These are phyloP conservation scores for Onygenales sp. DNA, from an alignment of 2,329 filamentous ascomycete genomes.

Conservation along the genomic window DNA sequence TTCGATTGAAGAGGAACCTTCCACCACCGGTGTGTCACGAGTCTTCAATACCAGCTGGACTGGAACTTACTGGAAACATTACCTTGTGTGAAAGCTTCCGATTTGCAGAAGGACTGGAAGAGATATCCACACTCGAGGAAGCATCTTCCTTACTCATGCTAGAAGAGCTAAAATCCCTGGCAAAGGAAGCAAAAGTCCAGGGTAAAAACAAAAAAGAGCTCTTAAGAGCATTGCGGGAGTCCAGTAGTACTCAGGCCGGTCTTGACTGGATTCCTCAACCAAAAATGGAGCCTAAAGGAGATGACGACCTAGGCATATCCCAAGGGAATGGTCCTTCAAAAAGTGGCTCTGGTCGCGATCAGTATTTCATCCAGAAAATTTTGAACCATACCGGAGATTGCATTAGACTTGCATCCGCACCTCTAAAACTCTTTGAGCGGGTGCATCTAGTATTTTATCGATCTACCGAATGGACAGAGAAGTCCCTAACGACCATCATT, in stretches of 20 bases:
- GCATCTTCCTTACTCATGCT: constrained; percentile 72
- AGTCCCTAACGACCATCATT: constrained; percentile 89
- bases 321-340: constrained; percentile 21
- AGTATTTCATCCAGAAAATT: constrained; percentile 69
- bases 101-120: constrained; percentile 71
- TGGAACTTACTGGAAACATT: constrained; percentile 38
- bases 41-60: constrained; percentile 36
- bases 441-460: constrained; percentile 95
- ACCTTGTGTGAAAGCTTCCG: constrained; percentile 51
- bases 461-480: constrained; percentile 95
- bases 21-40: constrained; percentile 34
- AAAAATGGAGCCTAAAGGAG: constrained; percentile 53
- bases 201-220: constrained; percentile 84
- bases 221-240: constrained; percentile 60
- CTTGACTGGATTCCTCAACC: constrained; percentile 61
- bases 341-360: constrained; percentile 54
- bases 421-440: constrained; percentile 77
- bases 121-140: constrained; percentile 71
- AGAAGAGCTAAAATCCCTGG: constrained; percentile 75
- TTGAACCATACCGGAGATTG: constrained; percentile 69
- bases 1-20: constrained; percentile 52
- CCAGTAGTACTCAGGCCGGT: constrained; percentile 65
- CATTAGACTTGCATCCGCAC: constrained; percentile 63
- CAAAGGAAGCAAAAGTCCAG: constrained; percentile 76
- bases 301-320: constrained; percentile 34